A percentile compares a stretch with the other conserved stretches of the same genome.
Conservation (phyloP, 2,329 filamentous ascomycete genomes). For the Diaporthe caulivora region DNA sequence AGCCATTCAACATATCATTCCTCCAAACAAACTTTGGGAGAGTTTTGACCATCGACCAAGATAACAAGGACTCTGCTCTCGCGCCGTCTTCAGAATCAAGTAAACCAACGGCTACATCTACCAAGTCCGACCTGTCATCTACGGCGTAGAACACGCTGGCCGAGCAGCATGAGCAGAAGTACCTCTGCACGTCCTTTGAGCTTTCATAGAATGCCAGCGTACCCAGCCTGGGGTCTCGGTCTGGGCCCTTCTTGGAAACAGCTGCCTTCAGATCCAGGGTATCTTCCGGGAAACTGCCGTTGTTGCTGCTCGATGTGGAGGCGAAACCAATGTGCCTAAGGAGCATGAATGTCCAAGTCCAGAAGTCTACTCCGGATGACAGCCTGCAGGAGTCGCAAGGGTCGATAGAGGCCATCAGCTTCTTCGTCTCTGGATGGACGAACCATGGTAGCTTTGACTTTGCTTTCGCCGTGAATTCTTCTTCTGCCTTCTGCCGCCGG, state of each 20-base stretch:
- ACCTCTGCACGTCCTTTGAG: constrained; percentile 58
- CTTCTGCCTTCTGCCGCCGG: constrained; percentile 46
- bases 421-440: constrained; percentile 57
- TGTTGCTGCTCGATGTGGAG: constrained; percentile 17
- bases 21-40: constrained; percentile 42
- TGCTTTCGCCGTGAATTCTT: constrained; percentile 44
- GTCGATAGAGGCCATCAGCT: constrained; percentile 55
- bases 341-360: constrained; percentile 59
- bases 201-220: constrained; percentile 58
- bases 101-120: constrained; percentile 60
- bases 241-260: constrained; percentile 42
- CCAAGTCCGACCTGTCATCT: constrained; percentile 52
- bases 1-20: constrained; percentile 54
- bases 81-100: constrained; percentile 58
- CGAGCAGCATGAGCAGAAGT: constrained; percentile 62
- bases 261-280: constrained; percentile 50
- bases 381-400: constrained; percentile 62
- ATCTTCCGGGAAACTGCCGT: constrained; percentile 47
- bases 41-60: constrained; percentile 51
- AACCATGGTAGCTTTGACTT: constrained; percentile 54
- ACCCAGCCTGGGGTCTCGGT: constrained; percentile 53
- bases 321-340: constrained; percentile 54
- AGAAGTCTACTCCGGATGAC: constrained; percentile 56
- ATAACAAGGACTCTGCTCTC: constrained; percentile 59
- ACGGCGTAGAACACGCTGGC: constrained; percentile 60